Evolutionary conservation across 768 basidiomycete species (phyloP), one percentile per base, ranked within the genome.

Genomic region (Podaxis carcinomalis): DNA sequence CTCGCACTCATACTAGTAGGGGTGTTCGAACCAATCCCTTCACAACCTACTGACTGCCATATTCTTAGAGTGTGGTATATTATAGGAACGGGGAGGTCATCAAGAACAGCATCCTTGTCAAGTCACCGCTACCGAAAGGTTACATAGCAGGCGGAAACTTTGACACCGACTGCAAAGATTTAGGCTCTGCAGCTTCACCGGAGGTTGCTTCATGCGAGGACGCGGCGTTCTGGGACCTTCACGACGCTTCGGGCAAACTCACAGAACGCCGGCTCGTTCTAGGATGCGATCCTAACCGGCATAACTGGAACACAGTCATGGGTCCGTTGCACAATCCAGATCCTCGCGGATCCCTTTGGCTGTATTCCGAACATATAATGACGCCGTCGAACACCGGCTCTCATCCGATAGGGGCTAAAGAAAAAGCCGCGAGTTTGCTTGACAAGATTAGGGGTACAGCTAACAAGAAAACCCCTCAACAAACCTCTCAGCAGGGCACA

Each of bases 261-360:
- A 64, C 72, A n/a, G 69, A 80, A 57, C 81, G 82, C 56, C 73
- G 76, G 27, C 70, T 89, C 5, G 77, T 71, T 61, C 67, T 79
- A 39, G 79, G 73, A 65, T 88, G 86, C 64, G 86, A 88, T 67
- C 75, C 82, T 1, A 75, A 71, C 54, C 78, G 86, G 13, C 78
- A 78, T 63, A 69, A 77, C 27, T 92, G 90, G 90, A 92, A 92
- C 68, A 90, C 89, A 5, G 89, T 84, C 50, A 85, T 88, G 84
- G 90, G 90, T 0, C 89, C 90, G 5, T 68, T 92, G 52, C 70
- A 63, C 0, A 72, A 89, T 65, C 87, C 89, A 1, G 66, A 72
- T 3, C 82, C 84, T 4, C 79, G 70, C n/a, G 90, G 87, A 0
- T 74, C 78, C 2, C 73, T 92, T 23, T 92, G 89, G 82, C 51